Base-by-base conservation (phyloP, 1,139 yeast species). In the Zygosaccharomyces pseudobailii region DNA sequence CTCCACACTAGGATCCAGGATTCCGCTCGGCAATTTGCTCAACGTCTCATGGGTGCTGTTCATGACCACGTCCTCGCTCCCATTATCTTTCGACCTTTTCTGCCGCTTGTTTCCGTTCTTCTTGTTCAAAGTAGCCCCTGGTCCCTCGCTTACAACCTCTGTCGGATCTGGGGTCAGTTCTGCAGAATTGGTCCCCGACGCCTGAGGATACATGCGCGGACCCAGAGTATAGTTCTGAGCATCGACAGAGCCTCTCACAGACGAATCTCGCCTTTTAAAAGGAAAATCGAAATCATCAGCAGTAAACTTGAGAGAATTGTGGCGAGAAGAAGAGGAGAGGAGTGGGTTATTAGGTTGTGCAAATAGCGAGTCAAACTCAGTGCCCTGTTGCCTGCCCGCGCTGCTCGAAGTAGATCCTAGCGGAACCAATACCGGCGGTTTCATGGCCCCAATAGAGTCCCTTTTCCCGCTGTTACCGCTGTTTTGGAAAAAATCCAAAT, bases 1-100 rank as follows among this genome's bases (percentile, higher is more conserved):
- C 46, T 74, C 78, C 51, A 74, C 78, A 0, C 74, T 76, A 4
- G 79, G 71, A 20, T 75, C 72, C 40, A 74, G 59, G 40, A 49
- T 43, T 10, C 43, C 40, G 61, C 59, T 45, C 47, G 47, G 50
- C 32, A 51, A 31, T 36, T 37, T 50, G 40, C 42, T 43, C 17
- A 53, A 43, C 13, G 53, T 37, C 8, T 53, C 46, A 36, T 42
- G 48, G 13, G 50, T 50, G 33, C 48, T 42, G 42, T 30, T 50
- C 45, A 25, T 50, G 17, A 30, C 33, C 48, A 33, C 48, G 49
- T 50, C 28, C 51, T 43, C 27, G 42, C 45, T 25, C 44, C 32
- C 33, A 42, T 45, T 27, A 19, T 30, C 30, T 45, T 40, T 30
- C 8, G 42, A 40, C 20, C 42, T 30, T 34, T 43, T 42, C 22